A percentile compares a stretch with the other conserved stretches of the same genome.
phyloP scores from a whole-genome alignment of 2,329 filamentous ascomycete genomes.

The Chalara sp. region DNA sequence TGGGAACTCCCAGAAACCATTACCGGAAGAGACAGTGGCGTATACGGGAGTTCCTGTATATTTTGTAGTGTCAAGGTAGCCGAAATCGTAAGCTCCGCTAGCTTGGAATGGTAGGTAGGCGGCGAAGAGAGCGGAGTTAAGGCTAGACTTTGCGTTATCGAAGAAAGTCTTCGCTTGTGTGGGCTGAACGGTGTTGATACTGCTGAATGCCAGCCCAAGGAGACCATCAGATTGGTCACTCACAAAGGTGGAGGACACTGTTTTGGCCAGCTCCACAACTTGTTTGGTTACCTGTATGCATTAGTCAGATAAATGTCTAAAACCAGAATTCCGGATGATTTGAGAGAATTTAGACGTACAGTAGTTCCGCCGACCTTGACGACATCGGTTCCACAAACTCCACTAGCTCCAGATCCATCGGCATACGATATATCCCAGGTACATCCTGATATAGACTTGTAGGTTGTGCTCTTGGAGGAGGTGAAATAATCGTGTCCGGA shows the following conservation, averaged over 20 bases:
- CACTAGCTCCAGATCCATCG: conserved; percentile 30
- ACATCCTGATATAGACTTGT: conserved; percentile 17
- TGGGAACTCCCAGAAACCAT: conserved; percentile 51
- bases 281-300: conserved; percentile 10
- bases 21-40: conserved; percentile 34
- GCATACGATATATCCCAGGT: conserved; percentile 25
- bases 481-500: conserved; percentile 17
- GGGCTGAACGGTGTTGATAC: conserved; percentile 25
- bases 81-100: conserved; percentile 47
- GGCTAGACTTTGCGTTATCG: conserved; percentile 22
- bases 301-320: not conserved
- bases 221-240: conserved; percentile 43
- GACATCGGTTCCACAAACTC: conserved; percentile 26
- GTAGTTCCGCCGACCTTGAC: conserved; percentile 26
- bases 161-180: conserved; percentile 24
- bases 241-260: conserved; percentile 25
- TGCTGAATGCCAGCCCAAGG: conserved; percentile 47
- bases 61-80: conserved; percentile 43
- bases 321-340: not conserved
- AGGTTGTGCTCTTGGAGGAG: conserved; percentile 20
- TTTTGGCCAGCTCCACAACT: conserved; percentile 25
- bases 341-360: conserved; percentile 8
- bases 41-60: conserved; percentile 48
- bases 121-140: conserved; percentile 43
- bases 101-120: conserved; percentile 41